Conservation (phyloP, 768 basidiomycete genomes). For the Collybia nuda region DNA sequence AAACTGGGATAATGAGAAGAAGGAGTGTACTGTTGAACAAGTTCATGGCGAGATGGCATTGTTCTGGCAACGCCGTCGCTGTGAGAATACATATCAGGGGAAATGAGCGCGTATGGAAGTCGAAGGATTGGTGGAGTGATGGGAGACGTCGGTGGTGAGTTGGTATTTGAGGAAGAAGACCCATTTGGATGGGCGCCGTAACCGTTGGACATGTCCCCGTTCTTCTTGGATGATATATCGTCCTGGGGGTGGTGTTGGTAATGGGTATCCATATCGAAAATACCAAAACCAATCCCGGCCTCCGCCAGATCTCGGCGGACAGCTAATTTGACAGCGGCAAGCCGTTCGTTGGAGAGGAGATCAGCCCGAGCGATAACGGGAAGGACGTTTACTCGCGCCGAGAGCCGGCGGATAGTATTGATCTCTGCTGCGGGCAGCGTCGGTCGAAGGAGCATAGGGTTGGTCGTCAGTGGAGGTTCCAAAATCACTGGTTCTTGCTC, state of each 20-base stretch:
- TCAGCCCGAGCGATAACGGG: slow-evolving; percentile 85
- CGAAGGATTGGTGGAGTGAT: slow-evolving; percentile 58
- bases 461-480: slow-evolving; percentile 75
- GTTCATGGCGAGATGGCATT: slow-evolving; percentile 64
- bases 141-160: slow-evolving; percentile 70
- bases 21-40: slow-evolving; percentile 73
- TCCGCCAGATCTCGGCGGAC: slow-evolving; percentile 80
- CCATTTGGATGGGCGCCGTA: slow-evolving; percentile 53
- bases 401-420: slow-evolving; percentile 74
- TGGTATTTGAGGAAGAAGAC: slow-evolving; percentile 44
- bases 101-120: slow-evolving; percentile 82
- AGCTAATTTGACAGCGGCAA: slow-evolving; percentile 76
- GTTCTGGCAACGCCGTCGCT: slow-evolving; percentile 72
- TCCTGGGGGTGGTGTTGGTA: slow-evolving; percentile 46
- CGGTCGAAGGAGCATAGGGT: slow-evolving; percentile 66
- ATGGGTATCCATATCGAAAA: slow-evolving; percentile 75
- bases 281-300: slow-evolving; percentile 86
- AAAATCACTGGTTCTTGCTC: slow-evolving; percentile 78
- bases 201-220: slow-evolving; percentile 53
- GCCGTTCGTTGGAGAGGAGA: slow-evolving; percentile 77
- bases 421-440: slow-evolving; percentile 73
- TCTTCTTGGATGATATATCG: slow-evolving; percentile 42
- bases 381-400: slow-evolving; percentile 82
- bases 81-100: slow-evolving; percentile 82
- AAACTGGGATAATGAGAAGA: slow-evolving; percentile 44